phyloP scores from a whole-genome alignment of 176 grass and related monocot species.

The Typha latifolia region DNA sequence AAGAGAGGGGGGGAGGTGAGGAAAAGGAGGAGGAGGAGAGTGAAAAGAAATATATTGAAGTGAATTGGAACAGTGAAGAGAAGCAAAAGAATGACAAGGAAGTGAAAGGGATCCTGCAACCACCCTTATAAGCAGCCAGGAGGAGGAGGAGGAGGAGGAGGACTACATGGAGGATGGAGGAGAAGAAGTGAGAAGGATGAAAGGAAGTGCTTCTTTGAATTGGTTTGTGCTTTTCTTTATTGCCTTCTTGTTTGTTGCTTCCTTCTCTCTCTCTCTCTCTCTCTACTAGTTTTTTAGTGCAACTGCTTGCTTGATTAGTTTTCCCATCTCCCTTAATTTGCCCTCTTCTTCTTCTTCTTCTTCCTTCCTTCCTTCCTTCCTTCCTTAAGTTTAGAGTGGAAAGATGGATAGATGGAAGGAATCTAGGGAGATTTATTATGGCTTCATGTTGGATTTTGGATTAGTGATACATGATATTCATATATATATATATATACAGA shows the following conservation, averaged over 20 bases:
- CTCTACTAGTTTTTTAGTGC: constrained; percentile 68
- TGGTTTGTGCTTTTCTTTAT: constrained; percentile 43
- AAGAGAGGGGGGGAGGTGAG: not conserved
- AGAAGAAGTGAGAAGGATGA: constrained; percentile 15
- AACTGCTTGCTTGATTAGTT: constrained; percentile 80
- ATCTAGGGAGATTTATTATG: too few relatives aligned
- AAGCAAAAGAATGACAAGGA: constrained; percentile 75
- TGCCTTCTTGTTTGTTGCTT: not conserved
- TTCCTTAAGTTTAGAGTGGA: too few relatives aligned
- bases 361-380: too few relatives aligned
- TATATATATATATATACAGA: not conserved
- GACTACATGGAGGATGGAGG: not conserved
- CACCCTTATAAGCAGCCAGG: constrained; percentile 21
- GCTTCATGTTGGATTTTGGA: not conserved
- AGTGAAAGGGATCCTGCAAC: constrained; percentile 75
- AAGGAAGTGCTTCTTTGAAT: constrained; percentile 15
- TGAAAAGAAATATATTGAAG: constrained; percentile 26
- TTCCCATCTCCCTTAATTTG: constrained; percentile 11
- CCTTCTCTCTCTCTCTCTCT: not conserved
- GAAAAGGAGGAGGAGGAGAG: constrained; percentile 1
- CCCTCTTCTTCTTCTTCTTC: constrained; percentile 50
- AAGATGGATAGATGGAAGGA: too few relatives aligned
- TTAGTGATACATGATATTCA: not conserved
- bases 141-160: constrained; percentile 8
- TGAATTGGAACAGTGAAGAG: constrained; percentile 21